Base-by-base conservation (phyloP, 2,329 filamentous ascomycete species). In the Xylaria digitata region DNA sequence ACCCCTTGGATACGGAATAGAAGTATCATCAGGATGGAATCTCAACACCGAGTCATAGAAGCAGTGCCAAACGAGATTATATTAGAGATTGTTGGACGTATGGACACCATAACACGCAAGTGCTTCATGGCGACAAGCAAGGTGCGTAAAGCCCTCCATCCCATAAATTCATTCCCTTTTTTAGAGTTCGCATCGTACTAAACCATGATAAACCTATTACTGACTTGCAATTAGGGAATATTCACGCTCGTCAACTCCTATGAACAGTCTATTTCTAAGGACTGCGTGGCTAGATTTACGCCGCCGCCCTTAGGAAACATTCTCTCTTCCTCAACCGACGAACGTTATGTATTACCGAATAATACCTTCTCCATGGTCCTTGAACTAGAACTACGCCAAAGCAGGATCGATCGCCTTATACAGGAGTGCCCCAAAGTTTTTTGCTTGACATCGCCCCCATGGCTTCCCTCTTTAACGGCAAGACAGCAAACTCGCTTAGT, bases 381-480 rank as follows among this genome's bases (percentile, higher is more conserved):
- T 1, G 76, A 77, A 60, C 53, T 76, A 6, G 75, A 77, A 65
- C 40, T 61, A 11, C 72, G 76, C 8, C 61, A 72, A 3, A 11
- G 15, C 4, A 70, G 69, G 9, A 67, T 72, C 48, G 42, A 70
- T 13, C 30, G 46, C 3, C 54, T 76, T 2, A n/a, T 76, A 6
- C 13, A 48, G 2, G 45, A 56, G 1, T 32, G 32, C 50, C 65
- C 69, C 15, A 43, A 40, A 2, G 67, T 64, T 8, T 42, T 72
- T 34, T 52, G 59, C 17, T 15, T 72, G 7, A 1, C 30, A 2
- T 48, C 46, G 0, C 72, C 73, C 0, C 62, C 62, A 1, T 61
- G 59, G 26, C 40, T 75, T 8, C 66, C 64, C 2, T 32, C 50
- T 4, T 52, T 72, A 6, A 70, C 43, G 7, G 6, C 19, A 21